These are phyloP conservation scores for Paragyromitra xinjiangensis DNA, from an alignment of 495 filamentous ascomycete genomes.

Conservation along the genomic window DNA sequence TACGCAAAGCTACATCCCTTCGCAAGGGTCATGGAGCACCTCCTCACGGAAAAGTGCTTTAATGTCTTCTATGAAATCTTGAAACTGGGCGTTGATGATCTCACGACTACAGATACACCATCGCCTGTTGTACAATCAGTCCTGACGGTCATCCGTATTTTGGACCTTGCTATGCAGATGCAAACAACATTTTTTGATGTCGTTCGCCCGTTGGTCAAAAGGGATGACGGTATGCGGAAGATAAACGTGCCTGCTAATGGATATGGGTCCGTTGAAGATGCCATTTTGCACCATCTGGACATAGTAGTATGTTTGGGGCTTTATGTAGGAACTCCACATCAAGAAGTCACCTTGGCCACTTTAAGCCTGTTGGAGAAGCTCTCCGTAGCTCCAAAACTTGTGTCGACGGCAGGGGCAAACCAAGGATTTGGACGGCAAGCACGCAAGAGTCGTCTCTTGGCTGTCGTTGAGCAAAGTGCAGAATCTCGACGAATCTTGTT, in stretches of 20 bases:
- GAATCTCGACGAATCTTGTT: conserved; percentile 57
- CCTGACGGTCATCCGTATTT: conserved; percentile 77
- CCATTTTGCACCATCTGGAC: conserved; percentile 78
- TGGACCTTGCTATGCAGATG: conserved; percentile 79
- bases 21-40: conserved; percentile 92
- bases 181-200: conserved; percentile 92
- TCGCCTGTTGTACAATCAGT: conserved; percentile 76
- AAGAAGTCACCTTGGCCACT: conserved; percentile 76
- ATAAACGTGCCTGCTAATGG: conserved; percentile 46
- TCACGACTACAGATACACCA: conserved; percentile 65
- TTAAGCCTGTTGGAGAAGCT: conserved; percentile 84
- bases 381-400: conserved; percentile 78
- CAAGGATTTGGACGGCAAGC: conserved; percentile 44
- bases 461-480: conserved; percentile 51
- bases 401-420: conserved; percentile 64
- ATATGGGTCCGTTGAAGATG: conserved; percentile 88
- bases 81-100: conserved; percentile 72
- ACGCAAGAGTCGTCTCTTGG: conserved; percentile 52
- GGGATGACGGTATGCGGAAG: conserved; percentile 60
- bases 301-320: conserved; percentile 80
- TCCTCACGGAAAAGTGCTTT: conserved; percentile 92
- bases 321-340: conserved; percentile 82
- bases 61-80: conserved; percentile 77
- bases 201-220: conserved; percentile 77
- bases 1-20: conserved; percentile 92